These are phyloP conservation scores for Pistacia integerrima DNA, from an alignment of 345 rosid genomes.

Conservation along the genomic window DNA sequence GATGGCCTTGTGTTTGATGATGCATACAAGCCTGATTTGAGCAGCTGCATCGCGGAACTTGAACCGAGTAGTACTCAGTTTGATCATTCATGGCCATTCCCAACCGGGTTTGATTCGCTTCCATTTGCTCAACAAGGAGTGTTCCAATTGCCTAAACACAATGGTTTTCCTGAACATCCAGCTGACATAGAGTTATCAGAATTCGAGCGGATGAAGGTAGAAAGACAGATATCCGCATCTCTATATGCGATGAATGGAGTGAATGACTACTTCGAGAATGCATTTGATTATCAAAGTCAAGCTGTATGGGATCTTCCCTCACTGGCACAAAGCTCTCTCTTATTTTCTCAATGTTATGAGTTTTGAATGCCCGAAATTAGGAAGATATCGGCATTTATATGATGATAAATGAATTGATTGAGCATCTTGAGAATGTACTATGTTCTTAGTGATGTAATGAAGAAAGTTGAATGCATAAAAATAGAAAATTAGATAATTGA, in stretches of 20 bases:
- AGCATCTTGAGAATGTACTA: conserved; percentile 2
- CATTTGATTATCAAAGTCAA: conserved; percentile 40
- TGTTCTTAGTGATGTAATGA: not conserved
- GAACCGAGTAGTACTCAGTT: conserved; percentile 25
- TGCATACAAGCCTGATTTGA: conserved; percentile 63
- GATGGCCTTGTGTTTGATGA: conserved; percentile 32
- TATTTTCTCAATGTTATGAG: conserved; percentile 5
- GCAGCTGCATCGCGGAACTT: conserved; percentile 28
- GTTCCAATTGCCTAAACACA: conserved; percentile 28
- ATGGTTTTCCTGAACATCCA: conserved; percentile 16
- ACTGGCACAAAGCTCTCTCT: conserved; percentile 43
- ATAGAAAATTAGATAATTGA: not conserved
- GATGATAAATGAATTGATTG: not conserved
- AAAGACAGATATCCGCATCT: conserved; percentile 75
- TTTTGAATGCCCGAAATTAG: not conserved
- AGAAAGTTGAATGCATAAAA: not conserved
- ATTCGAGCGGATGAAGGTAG: conserved; percentile 49
- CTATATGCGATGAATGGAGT: conserved; percentile 63
- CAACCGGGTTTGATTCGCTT: conserved; percentile 40
- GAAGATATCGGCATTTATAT: not conserved
- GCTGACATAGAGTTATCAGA: conserved; percentile 35
- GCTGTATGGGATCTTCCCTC: conserved; percentile 69
- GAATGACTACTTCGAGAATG: conserved; percentile 44
- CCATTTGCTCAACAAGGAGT: conserved; percentile 36
- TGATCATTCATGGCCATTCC: conserved; percentile 47